Evolutionary conservation across 2,329 filamentous ascomycete genomes (phyloP), one percentile per base, ranked within the genome.

Genomic region (Eutypella sp.): DNA sequence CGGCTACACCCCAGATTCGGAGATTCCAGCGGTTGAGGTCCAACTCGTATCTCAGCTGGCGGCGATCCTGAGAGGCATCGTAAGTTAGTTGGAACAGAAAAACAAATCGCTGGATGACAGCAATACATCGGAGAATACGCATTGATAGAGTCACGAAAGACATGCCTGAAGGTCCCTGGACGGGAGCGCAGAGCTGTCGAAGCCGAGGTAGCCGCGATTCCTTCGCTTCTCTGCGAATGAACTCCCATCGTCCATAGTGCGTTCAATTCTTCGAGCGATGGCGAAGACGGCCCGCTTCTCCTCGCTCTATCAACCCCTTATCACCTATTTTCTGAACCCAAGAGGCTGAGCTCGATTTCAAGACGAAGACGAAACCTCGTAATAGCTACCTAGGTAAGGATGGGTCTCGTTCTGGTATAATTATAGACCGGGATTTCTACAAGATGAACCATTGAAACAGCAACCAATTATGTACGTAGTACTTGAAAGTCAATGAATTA

Each of bases 11-110:
- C 74, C 74, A 77, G 37, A 77, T 76, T 36, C 74, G 67, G 42
- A 77, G 58, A 55, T 77, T 78, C 74, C 74, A 78, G 1, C 72
- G 71, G 55, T 78, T 78, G 16, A 78, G 62, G 49, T 78, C 74
- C 29, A 78, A 68, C 54, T 77, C 74, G 55, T 76, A 76, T 47
- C 74, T 70, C 29, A 78, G 54, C 53, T 77, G 74, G 46, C 69
- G 66, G 41, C 74, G 73, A 57, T 77, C 74, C 73, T 76, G n/a
- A n/a, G n/a, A n/a, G n/a, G n/a, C n/a, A n/a, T n/a, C n/a, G n/a
- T n/a, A n/a, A n/a, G 42, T 37, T 29, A 29, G 25, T 29, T 29
- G 25, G 25, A 33, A 15, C 16, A 33, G 29, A 7, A 13, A 29
- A 29, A 29, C 25, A 29, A 33, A 15, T n/a, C 29, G 16, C 13